These are phyloP conservation scores for cucumber (Cucumis sativus) DNA, from an alignment of 306 rosid genomes.

Conservation along the genomic window Cucumber_9930_V3 NC_026660.2:8429001-8429500, in stretches of 20 bases:
- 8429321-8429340: conserved; percentile 32
- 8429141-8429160: conserved; percentile 13
- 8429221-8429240: conserved; percentile 68
- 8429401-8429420: not conserved
- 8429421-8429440: not conserved
- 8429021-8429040: no score
- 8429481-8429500: not conserved
- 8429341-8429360: conserved; percentile 56
- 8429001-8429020: no score
- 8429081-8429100: no score
- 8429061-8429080: no score
- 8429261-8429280: conserved; percentile 83
- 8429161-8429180: conserved; percentile 64
- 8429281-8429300: conserved; percentile 32
- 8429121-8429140: no score
- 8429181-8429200: conserved; percentile 66
- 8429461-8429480: not conserved
- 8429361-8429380: conserved; percentile 7
- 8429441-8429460: not conserved
- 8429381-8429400: no score
- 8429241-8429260: conserved; percentile 61
- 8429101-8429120: no score
- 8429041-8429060: no score
- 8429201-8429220: conserved; percentile 60
- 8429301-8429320: conserved; percentile 84